Percentiles rank a stretch among this genome's conserved stretches.
These are phyloP conservation scores for Zygosaccharomyces siamensis DNA, from an alignment of 805 yeast species.

Conservation along the genomic window DNA sequence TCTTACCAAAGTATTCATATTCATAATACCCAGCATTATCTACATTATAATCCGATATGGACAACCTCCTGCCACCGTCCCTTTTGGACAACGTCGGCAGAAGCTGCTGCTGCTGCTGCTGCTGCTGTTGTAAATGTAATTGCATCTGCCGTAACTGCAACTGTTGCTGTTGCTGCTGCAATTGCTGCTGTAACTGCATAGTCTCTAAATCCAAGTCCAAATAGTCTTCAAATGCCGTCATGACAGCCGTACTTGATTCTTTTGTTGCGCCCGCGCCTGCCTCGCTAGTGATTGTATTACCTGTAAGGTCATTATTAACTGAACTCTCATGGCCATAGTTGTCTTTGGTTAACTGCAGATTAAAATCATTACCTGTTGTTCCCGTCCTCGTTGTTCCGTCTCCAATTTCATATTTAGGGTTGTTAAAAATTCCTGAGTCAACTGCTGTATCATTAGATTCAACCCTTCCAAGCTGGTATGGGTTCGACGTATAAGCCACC, in stretches of 20 bases:
- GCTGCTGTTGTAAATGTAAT: background rate
- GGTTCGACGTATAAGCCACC: slow-evolving; percentile 11
- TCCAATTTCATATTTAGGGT: slow-evolving; percentile 1
- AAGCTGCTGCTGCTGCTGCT: background rate
- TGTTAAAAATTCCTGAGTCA: slow-evolving; percentile 10
- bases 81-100: background rate
- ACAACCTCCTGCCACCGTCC: slow-evolving; percentile 20
- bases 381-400: slow-evolving; percentile 5
- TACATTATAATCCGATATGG: slow-evolving; percentile 29
- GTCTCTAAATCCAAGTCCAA: slow-evolving; percentile 11
- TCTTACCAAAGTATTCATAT: slow-evolving; percentile 28
- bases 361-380: slow-evolving; percentile 11
- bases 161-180: background rate
- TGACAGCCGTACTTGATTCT: background rate
- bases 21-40: slow-evolving; percentile 30
- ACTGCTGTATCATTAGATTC: slow-evolving; percentile 22
- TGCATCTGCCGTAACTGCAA: background rate
- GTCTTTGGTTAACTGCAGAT: slow-evolving; percentile 16
- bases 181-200: slow-evolving; percentile 4
- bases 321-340: slow-evolving; percentile 5
- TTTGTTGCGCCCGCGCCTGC: slow-evolving; percentile 6
- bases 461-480: slow-evolving; percentile 15
- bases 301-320: slow-evolving; percentile 29
- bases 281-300: slow-evolving; percentile 27
- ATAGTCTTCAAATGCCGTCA: slow-evolving; percentile 10